Evolutionary conservation across 164 flowering plant species (phyloP), one percentile per base, ranked within the genome.

Genomic region (Warburgia ugandensis): DNA sequence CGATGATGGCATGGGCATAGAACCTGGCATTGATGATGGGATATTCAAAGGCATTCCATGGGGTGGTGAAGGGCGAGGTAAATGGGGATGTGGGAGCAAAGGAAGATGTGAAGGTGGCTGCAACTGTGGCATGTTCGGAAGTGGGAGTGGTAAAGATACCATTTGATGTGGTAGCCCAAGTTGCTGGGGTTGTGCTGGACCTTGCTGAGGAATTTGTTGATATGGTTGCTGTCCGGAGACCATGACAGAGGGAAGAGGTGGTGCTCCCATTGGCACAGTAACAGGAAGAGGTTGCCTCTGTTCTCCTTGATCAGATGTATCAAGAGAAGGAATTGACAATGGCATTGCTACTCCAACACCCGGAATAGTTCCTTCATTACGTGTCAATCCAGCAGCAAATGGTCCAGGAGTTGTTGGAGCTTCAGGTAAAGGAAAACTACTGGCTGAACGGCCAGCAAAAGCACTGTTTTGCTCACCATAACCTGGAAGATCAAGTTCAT

Each of bases 221-320:
- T 79, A 88, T 36, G 70, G 53, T 56, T 78, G 96, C 67, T 75
- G 99, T 59, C 71, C 25, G 99, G 97, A 68, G 84, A 95, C 12
- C n/a, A 95, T 94, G 54, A 92, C 99, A 48, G 95, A 94, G 5
- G 99, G 97, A 19, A 89, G 86, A 54, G 96, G 97, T 50, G 99
- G 99, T 36, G 88, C 88, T 42, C 85, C 91, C 38, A 60, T 58
- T 41, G 94, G 83, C 73, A 75, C 36, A 27, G 87, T 75, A 39
- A 50, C 65, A 11, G 74, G 65, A 51, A 71, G 51, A 42, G 75
- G 72, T 45, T 75, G 96, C 72, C 72, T 76, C 51, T 77, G 94
- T 21, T 86, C 95, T 55, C 86, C 94, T 56, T 86, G 94, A 46
- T 72, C 70, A 39, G 82, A 62, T 45, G 80, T 33, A 65, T 86